Base-by-base conservation (phyloP, 2,329 filamentous ascomycete species). In the Colletotrichum lini region DNA sequence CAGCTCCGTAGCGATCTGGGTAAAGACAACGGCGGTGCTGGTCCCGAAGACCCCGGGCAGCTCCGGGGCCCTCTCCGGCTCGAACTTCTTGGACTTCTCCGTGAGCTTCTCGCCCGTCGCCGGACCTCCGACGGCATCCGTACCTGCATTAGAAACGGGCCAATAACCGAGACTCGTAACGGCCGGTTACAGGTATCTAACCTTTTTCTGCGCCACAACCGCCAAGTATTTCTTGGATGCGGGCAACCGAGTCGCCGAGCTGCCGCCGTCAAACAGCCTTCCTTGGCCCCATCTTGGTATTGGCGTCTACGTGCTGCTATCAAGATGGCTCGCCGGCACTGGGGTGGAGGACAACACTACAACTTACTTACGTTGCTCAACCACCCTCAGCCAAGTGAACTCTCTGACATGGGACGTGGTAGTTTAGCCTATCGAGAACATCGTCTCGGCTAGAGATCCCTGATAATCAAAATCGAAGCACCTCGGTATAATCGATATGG, bases 11-110 rank as follows among this genome's bases (percentile, higher is more conserved):
- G 87, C 87, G 73, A 91, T 91, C 26, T 86, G 83, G 2, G 82
- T 81, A 72, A 89, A 91, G 5, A 90, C 83, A 4, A 80, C 74
- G 0, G 88, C 87, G 0, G 88, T 85, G 12, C 84, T 87, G 0
- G 89, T 91, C 90, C 89, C 91, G 72, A 90, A 91, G 0, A 84
- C 81, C 89, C 90, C 91, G 0, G 89, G 89, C 2, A 91, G 77
- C 5, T 85, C 81, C 0, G 90, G 75, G n/a, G 89, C 80, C 78
- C 90, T 91, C 2, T 77, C 77, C 6, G 87, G 71, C 67, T 91
- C 86, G 45, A 90, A 87, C 52, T 85, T 88, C 71, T 87, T 87
- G 76, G 87, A 89, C 70, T 84, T 90, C 76, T 91, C 89, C 0
- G 85, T 89, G n/a, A 91, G 80, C 26, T 82, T 82, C 73, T 91